Conservation (phyloP, 1,139 yeast species). For the Wickerhamiella infanticola region DNA sequence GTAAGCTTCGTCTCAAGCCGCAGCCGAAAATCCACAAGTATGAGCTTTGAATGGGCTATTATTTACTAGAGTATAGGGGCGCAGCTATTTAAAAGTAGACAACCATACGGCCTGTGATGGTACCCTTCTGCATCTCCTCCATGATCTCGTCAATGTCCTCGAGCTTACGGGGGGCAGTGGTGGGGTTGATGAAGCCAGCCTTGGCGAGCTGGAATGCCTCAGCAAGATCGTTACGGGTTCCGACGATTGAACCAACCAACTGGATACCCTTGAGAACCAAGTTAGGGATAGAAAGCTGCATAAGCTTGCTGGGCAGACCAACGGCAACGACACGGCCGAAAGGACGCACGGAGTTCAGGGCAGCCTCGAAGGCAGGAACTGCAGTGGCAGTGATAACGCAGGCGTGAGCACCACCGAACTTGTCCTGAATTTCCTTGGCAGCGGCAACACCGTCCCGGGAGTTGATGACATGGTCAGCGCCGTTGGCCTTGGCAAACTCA, state of each 20-base stretch:
- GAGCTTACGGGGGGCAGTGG: conserved; percentile 35
- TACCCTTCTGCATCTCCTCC: conserved; percentile 54
- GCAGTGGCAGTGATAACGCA: conserved; percentile 70
- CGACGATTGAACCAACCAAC: conserved; percentile 65
- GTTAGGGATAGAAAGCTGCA: conserved; percentile 35
- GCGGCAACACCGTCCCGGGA: conserved; percentile 32
- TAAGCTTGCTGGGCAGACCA: conserved; percentile 41
- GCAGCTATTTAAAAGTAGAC: conserved; percentile 30
- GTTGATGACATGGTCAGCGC: conserved; percentile 60
- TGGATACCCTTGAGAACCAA: conserved; percentile 50
- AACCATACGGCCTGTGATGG: conserved; percentile 59
- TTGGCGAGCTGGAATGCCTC: conserved; percentile 62
- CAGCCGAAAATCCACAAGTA: no score
- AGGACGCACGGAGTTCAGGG: conserved; percentile 54
- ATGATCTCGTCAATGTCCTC: conserved; percentile 48
- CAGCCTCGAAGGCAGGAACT: conserved; percentile 52
- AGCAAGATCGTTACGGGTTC: conserved; percentile 64
- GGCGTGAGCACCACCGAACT: conserved; percentile 69
- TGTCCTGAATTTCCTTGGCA: conserved; percentile 27
- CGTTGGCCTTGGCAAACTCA: conserved; percentile 37
- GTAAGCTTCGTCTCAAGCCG: no score
- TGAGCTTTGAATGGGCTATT: no score
- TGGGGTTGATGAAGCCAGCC: conserved; percentile 53
- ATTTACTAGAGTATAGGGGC: no score
- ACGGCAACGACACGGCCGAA: conserved; percentile 68